Conservation (phyloP, 345 rosid genomes). For the Garcia nutans region DNA sequence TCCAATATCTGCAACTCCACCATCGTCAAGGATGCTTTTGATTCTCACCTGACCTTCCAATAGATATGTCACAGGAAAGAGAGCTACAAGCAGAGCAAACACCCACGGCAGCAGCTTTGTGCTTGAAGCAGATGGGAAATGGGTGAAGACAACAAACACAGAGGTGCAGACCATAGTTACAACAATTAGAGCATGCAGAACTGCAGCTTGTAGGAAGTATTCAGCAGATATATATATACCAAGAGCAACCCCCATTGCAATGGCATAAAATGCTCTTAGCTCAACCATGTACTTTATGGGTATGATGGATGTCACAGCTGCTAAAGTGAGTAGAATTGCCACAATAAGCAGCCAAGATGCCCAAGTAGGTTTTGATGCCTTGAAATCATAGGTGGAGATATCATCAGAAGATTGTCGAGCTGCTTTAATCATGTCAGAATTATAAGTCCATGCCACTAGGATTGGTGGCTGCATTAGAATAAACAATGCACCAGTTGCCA, state of each 20-base stretch:
- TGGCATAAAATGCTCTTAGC: conserved; percentile 73
- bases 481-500: conserved; percentile 85
- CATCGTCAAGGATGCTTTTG: conserved; percentile 56
- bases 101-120: conserved; percentile 95
- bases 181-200: conserved; percentile 77
- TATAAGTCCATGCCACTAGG: conserved; percentile 80
- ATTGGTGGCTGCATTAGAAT: conserved; percentile 95
- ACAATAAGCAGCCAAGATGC: conserved; percentile 93
- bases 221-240: conserved; percentile 94
- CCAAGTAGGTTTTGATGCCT: conserved; percentile 97
- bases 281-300: conserved; percentile 88
- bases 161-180: conserved; percentile 85
- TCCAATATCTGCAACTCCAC: conserved; percentile 45
- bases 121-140: conserved; percentile 96
- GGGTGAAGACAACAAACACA: conserved; percentile 91
- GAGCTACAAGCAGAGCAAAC: conserved; percentile 93
- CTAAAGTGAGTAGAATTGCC: conserved; percentile 79
- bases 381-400: conserved; percentile 86
- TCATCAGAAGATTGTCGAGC: conserved; percentile 96
- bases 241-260: conserved; percentile 87
- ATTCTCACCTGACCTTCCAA: conserved; percentile 95
- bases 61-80: conserved; percentile 91
- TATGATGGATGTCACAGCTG: conserved; percentile 81
- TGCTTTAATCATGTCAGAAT: conserved; percentile 72
- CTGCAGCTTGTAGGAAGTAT: conserved; percentile 92